Evolutionary conservation across 106 monocot species (phyloP).

Genomic region (Dendrobium chrysotoxum): DNA sequence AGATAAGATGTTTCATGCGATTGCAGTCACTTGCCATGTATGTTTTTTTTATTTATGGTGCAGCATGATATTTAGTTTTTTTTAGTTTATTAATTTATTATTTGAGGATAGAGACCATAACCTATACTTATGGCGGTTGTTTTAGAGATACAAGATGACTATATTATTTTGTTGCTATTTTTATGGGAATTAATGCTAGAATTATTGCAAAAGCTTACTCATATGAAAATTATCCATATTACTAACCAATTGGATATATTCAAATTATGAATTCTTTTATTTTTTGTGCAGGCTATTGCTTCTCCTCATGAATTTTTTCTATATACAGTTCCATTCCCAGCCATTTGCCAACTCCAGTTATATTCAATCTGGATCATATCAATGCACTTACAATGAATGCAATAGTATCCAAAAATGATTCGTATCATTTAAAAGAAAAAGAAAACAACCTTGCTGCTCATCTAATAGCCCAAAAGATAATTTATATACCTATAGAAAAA

Average conservation of each 20-base stretch:
- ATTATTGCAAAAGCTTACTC: not conserved
- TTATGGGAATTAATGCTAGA: not conserved
- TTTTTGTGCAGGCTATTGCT: slow-evolving; percentile 57
- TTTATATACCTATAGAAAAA: too few species aligned
- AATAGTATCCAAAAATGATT: slow-evolving; percentile 68
- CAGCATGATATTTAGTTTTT: too few species aligned
- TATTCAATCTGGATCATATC: slow-evolving; percentile 90
- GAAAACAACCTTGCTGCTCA: not conserved
- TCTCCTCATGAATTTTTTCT: slow-evolving; percentile 71
- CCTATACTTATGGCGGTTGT: too few species aligned
- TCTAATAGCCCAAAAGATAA: not conserved
- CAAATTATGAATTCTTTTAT: not conserved
- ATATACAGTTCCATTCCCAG: slow-evolving; percentile 95
- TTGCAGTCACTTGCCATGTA: too few species aligned
- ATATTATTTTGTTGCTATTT: not conserved
- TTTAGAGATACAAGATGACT: not conserved
- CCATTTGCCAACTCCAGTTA: slow-evolving; percentile 65
- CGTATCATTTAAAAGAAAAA: slow-evolving; percentile 1
- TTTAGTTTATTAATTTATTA: too few species aligned
- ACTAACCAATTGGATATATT: not conserved
- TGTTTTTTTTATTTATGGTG: too few species aligned
- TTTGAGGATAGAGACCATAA: too few species aligned
- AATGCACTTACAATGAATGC: slow-evolving; percentile 52
- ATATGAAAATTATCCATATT: not conserved
- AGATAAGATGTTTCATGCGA: too few species aligned